Base-by-base conservation (phyloP, 495 filamentous ascomycete species). In the Astrocystis sublimbata region DNA sequence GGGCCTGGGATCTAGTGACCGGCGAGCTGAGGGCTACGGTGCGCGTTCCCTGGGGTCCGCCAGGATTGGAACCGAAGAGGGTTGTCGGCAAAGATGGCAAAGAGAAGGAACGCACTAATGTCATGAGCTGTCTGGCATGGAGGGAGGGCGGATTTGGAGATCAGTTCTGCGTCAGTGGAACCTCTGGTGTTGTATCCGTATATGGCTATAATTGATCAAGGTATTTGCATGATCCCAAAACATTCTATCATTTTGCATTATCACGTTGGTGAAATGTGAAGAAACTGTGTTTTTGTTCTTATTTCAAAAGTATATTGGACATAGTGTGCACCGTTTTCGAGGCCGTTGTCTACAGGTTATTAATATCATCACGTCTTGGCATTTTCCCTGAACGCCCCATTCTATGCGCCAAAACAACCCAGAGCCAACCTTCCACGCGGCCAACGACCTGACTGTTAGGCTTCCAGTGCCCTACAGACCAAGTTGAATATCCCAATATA, bases 1-100 rank as follows among this genome's bases (percentile, higher is more conserved):
- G 89, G 81, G 91, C 87, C 12, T 98, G 93, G 92, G 93, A 97
- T 82, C 71, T 96, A n/a, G 66, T 97, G 51, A 89, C 80, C 40
- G 93, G 92, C 1, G 85, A 86, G 55, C 68, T 89, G 40, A 78
- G 88, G 54, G 81, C 85, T 24, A 83, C 78, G 55, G 67, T 92
- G 45, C 71, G 79, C 40, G 86, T 83, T 69, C 85, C 83, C 72
- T 75, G 81, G 78, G 63, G 85, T 75, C 87, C 81, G 69, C 83
- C 84, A 10, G 88, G 83, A 76, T 78, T 71, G 31, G 77, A 74
- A 55, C 68, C 63, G 0, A 70, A 67, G 51, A 83, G 75, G 68
- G 74, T 75, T 49, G 74, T 78, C 10, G 79, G 79, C n/a, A 73
- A 71, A 46, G 81, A 83, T 63, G 81, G 81, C 4, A 79, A 78